Evolutionary conservation across 2,329 filamentous ascomycete species (phyloP), one percentile per base, ranked within the genome.

Genomic region (Penicillium thymicola): DNA sequence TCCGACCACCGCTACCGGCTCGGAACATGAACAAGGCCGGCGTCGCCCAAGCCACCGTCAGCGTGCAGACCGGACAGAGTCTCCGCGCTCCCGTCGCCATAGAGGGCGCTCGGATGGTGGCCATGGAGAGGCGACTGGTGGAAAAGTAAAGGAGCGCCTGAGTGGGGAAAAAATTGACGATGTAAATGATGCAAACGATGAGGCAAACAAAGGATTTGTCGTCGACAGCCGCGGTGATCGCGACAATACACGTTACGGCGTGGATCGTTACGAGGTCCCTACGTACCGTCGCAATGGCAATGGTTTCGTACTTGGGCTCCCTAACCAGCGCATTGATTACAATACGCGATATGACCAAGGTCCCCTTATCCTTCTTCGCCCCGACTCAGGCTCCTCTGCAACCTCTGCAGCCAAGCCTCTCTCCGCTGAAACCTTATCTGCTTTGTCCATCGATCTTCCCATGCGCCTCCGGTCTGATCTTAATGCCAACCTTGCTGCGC

Each of bases 181-280:
- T 23, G 32, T 23, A 43, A 51, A 32, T 2, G 3, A 14, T 30
- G 14, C 23, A 28, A 49, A 54, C 16, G 36, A 14, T 27, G 34
- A 38, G 16, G 2, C 32, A 30, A 38, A 51, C 32, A 34, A 23
- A 18, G n/a, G 14, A 13, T 92, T 84, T 70, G 65, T 84, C 43
- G 67, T 89, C 50, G 93, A 97, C 72, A 84, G 79, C 41, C 86
- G 85, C 67, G 92, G 93, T 0, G 93, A 97, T 66, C 78, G 81
- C 5, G 81, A 91, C 46, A 91, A 94, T 62, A 72, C 88, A 43
- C 82, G 82, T 27, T 97, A 92, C 70, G 90, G 89, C 2, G 82
- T 84, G 28, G 81, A 96, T 69, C 84, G 84, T 36, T 89, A 89
- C 61, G 83, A 82, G 52, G 76, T 95, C 11, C 91, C 92, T 0